phyloP scores from a whole-genome alignment of 2,329 filamentous ascomycete genomes.

The Blumeria hordei region DNA sequence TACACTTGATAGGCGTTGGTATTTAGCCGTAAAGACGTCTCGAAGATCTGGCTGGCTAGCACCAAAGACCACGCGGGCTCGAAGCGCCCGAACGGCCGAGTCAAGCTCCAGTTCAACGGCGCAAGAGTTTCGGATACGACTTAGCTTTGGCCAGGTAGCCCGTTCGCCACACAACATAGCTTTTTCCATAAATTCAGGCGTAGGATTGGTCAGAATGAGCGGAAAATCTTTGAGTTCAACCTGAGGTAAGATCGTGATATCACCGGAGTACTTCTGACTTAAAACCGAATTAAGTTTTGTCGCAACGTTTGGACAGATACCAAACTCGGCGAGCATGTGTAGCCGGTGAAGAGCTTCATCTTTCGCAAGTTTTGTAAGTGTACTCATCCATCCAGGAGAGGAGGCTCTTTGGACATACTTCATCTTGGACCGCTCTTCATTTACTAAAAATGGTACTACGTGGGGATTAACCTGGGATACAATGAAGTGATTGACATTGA shows the following conservation, averaged over 20 bases:
- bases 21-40: constrained; percentile 10
- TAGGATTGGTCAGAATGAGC: constrained; percentile 61
- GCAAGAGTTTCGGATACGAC: constrained; percentile 63
- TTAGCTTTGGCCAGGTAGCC: constrained; percentile 79
- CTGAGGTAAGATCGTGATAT: constrained; percentile 80
- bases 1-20: constrained; percentile 3
- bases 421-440: constrained; percentile 33
- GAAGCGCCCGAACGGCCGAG: constrained; percentile 42
- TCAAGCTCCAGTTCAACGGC: constrained; percentile 74
- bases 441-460: constrained; percentile 62
- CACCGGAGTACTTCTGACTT: constrained; percentile 76
- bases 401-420: constrained; percentile 16
- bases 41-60: constrained; percentile 14
- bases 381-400: constrained; percentile 30
- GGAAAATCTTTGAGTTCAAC: constrained; percentile 52
- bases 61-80: constrained; percentile 29
- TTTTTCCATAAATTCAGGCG: constrained; percentile 61
- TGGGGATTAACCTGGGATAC: constrained; percentile 94
- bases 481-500: constrained; percentile 96
- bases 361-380: constrained; percentile 47
- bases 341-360: constrained; percentile 62
- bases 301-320: constrained; percentile 53
- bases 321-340: constrained; percentile 56
- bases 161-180: constrained; percentile 56
- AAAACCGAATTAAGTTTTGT: constrained; percentile 62